A percentile compares a stretch with the other conserved stretches of the same genome.
phyloP scores from a whole-genome alignment of 148 eudicot species.

The Simmondsia chinensis region DNA sequence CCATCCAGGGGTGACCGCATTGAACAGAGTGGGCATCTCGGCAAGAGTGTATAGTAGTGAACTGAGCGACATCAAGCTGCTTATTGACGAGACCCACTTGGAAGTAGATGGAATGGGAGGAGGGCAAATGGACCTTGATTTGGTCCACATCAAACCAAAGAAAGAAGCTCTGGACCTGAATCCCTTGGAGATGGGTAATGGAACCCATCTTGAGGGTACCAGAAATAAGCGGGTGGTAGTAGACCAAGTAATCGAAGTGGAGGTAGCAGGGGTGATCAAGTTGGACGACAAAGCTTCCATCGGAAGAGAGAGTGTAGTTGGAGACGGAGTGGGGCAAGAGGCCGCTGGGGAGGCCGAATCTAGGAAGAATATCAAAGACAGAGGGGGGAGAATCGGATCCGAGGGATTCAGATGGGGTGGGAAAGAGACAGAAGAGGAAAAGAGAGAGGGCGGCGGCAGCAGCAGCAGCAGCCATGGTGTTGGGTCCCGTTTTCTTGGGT shows the following conservation, averaged over 20 bases:
- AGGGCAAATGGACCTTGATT: slow-evolving; percentile 75
- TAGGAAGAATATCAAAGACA: too few species aligned
- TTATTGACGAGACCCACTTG: slow-evolving; percentile 54
- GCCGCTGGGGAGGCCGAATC: slow-evolving; percentile 67
- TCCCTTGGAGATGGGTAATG: slow-evolving; percentile 45
- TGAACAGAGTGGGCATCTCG: slow-evolving; percentile 1
- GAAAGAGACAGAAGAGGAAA: too few species aligned
- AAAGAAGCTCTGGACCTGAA: slow-evolving; percentile 40
- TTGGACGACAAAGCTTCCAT: slow-evolving; percentile 47
- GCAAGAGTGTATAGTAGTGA: slow-evolving; percentile 45
- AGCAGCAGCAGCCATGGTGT: too few species aligned
- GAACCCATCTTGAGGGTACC: slow-evolving; percentile 56
- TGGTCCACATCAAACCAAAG: slow-evolving; percentile 67
- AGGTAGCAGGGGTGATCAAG: slow-evolving; percentile 45
- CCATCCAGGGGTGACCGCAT: too few species aligned
- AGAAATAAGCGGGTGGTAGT: slow-evolving; percentile 38
- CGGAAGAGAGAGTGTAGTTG: slow-evolving; percentile 31
- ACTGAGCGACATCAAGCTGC: slow-evolving; percentile 57
- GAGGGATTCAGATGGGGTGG: too few species aligned
- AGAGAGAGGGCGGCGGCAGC: too few species aligned
- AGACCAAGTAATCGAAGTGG: slow-evolving; percentile 55
- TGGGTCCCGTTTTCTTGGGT: too few species aligned
- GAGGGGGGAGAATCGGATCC: too few species aligned
- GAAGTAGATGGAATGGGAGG: slow-evolving; percentile 54
- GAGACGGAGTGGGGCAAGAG: slow-evolving; percentile 28